Evolutionary conservation across 257 asterid species (phyloP).

Genomic region (Cruciata laevipes): DNA sequence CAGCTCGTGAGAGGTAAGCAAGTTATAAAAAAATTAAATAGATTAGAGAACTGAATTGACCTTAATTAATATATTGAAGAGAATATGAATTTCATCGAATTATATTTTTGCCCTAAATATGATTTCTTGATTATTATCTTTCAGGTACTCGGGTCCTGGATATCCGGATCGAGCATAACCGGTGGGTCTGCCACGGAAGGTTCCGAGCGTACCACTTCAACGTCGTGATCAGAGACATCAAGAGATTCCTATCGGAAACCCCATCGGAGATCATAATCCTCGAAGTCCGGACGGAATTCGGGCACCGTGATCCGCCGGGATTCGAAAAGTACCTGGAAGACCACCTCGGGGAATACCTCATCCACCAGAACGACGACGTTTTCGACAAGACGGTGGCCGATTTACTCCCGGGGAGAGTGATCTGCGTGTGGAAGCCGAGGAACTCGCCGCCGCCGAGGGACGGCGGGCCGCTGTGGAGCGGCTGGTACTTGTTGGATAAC

Average conservation of each 20-base stretch:
- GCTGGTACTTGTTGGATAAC: slow-evolving; percentile 56
- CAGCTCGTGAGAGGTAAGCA: slow-evolving; percentile 56
- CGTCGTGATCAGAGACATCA: slow-evolving; percentile 52
- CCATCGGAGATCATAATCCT: slow-evolving; percentile 62
- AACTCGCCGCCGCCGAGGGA: slow-evolving; percentile 45
- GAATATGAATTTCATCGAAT: too few species aligned
- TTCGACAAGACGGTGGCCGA: slow-evolving; percentile 54
- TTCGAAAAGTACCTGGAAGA: slow-evolving; percentile 52
- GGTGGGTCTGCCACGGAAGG: slow-evolving; percentile 76
- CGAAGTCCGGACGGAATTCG: slow-evolving; percentile 81
- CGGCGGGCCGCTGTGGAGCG: slow-evolving; percentile 58
- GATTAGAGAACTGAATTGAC: too few species aligned
- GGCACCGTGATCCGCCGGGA: slow-evolving; percentile 78
- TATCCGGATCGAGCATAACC: slow-evolving; percentile 66
- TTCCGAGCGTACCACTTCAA: slow-evolving; percentile 49
- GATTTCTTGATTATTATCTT: background rate
- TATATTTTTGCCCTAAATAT: too few species aligned
- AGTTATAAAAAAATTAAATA: too few species aligned
- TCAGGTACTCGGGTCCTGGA: slow-evolving; percentile 54
- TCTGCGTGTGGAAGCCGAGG: slow-evolving; percentile 88
- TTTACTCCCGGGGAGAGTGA: slow-evolving; percentile 61
- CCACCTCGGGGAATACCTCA: slow-evolving; percentile 57
- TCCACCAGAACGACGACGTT: slow-evolving; percentile 62
- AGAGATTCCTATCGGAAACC: slow-evolving; percentile 56
- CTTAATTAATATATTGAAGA: too few species aligned